Base-by-base conservation (phyloP, 768 basidiomycete genomes). In the Pleurotus ostreatus region DNA sequence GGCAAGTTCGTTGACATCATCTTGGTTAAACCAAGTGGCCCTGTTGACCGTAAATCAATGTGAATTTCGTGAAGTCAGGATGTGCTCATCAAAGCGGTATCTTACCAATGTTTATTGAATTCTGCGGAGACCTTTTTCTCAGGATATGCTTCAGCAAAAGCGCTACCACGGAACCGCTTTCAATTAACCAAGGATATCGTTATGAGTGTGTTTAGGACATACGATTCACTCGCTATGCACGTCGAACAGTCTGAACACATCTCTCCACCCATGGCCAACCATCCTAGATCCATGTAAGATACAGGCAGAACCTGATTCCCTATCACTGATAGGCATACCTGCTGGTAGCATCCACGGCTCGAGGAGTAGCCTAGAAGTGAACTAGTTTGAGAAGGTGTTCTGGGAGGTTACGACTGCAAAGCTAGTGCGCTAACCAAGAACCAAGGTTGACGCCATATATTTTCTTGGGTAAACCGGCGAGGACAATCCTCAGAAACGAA, bases 331-430 rank as follows among this genome's bases (percentile, higher is more conserved):
- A 18, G 25, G 26, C 38, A 22, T 58, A 85, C 85, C 85, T 67
- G 76, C 71, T 7, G 88, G 88, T 41, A 89, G 74, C 89, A 92
- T 92, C 89, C 89, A 92, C n/a, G 88, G 62, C 63, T 92, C 89
- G 4, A 89, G 67, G 0, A 92, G 68, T 49, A 92, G 76, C 89
- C 89, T 90, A 55, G n/a, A 49, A 8, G 57, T 15, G 41, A 47
- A 47, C 18, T 47, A 43, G 22, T 47, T 39, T 59, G 59, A 47
- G 38, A 59, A 34, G 30, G 18, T 13, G 30, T 3, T 11, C 49
- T 30, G 30, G 22, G 30, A 8, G 52, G 12, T 25, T 49, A 23
- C 52, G 22, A 3, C 41, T n/a, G 56, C 7, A 9, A 34, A 9
- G 11, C 30, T 34, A 34, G 30, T 34, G 30, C 30, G 61, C 70